Conservation (phyloP, 2,329 filamentous ascomycete genomes). For the Colletotrichum coccodes region DNA sequence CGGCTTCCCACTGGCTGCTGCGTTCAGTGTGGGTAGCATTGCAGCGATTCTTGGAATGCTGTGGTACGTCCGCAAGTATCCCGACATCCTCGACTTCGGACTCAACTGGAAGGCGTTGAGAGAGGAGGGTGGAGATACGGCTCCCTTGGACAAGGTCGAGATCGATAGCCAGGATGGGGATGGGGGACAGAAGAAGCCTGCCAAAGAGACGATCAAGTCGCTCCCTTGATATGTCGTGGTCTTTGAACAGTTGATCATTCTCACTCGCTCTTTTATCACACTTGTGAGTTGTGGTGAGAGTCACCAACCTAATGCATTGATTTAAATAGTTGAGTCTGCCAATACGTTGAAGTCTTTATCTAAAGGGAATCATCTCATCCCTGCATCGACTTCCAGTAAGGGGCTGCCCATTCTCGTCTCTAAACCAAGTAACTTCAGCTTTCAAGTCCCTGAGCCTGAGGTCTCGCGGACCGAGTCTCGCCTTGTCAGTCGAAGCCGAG, state of each 20-base stretch:
- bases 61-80: conserved; percentile 39
- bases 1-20: conserved; percentile 46
- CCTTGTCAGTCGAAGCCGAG: neutral
- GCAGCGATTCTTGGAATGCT: conserved; percentile 42
- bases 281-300: too few relatives aligned
- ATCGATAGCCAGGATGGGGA: neutral
- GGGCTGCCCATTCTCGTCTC: too few relatives aligned
- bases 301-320: too few relatives aligned
- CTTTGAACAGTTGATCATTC: too few relatives aligned
- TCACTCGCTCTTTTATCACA: too few relatives aligned
- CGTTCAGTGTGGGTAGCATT: conserved; percentile 43
- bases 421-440: too few relatives aligned
- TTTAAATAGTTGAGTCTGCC: too few relatives aligned
- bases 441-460: neutral
- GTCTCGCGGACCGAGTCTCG: neutral
- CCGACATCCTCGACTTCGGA: conserved; percentile 31
- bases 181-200: neutral
- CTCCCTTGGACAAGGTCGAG: neutral
- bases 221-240: neutral
- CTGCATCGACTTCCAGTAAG: too few relatives aligned
- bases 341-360: too few relatives aligned
- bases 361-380: too few relatives aligned
- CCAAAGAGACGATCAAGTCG: neutral
- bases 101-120: conserved; percentile 11
- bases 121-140: conserved; percentile 1